Evolutionary conservation across 306 rosid species (phyloP), one percentile per base, ranked within the genome.

Genomic region (Quillaja saponaria): DNA sequence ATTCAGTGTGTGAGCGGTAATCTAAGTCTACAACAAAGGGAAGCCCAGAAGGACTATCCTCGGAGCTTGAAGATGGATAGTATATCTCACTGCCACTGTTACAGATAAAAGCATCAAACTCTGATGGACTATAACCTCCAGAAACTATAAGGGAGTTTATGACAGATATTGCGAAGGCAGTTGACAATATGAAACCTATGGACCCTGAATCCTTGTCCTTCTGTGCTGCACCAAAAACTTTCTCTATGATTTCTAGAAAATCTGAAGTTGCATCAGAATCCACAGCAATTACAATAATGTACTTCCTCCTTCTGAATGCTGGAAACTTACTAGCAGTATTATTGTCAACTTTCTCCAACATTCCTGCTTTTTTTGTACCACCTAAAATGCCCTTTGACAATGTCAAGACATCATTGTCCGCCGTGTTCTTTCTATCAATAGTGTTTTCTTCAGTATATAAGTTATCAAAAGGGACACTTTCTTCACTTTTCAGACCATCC

Each of bases 81-180:
- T 82, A 82, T 68, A 82, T 68, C 62, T 78, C 87, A 34, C 81
- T 56, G 8, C 84, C 84, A 15, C 87, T 82, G 69, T 66, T 82
- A 37, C 84, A 82, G 40, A 82, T 78, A 53, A 74, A 78, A 59
- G 74, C 81, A 57, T 78, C 84, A 34, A 82, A 82, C 49, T 64
- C 68, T 4, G 71, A 53, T 3, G 77, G 74, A 67, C 63, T 78
- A 31, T 75, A 63, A 39, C 87, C 76, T 9, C 76, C 79, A 13
- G 74, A 64, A 51, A 49, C 52, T 64, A 82, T 52, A 58, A 74
- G 53, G 49, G 87, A 75, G 41, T 78, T 61, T 15, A 75, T 55
- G 34, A 71, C 81, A 10, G 64, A 61, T 67, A 82, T 78, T 47
- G 72, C 47, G 55, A 78, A 55, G 20, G 77, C 52, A 34, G 84